These are phyloP conservation scores for Neotropicomus parvogracilis DNA, from an alignment of 1,284 basidiomycete genomes.

Conservation along the genomic window DNA sequence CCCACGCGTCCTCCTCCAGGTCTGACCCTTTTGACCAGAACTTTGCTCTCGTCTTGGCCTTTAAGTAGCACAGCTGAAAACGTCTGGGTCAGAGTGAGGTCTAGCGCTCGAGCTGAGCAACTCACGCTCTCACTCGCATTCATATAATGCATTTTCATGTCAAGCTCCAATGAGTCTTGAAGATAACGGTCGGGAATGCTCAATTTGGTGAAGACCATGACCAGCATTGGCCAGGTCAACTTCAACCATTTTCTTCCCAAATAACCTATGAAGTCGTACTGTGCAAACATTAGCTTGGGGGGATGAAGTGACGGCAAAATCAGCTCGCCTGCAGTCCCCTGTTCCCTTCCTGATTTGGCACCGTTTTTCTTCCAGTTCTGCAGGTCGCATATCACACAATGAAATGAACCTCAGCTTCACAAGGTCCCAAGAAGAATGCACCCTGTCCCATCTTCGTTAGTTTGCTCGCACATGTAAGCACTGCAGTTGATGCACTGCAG, in stretches of 20 bases:
- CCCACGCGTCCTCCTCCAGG: background rate
- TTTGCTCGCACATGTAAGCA: background rate
- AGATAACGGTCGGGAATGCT: no score
- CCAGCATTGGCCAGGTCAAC: background rate
- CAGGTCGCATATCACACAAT: background rate
- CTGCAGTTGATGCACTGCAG: background rate
- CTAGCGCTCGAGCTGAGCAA: no score
- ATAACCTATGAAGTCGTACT: background rate
- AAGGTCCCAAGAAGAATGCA: background rate
- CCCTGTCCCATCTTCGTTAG: background rate
- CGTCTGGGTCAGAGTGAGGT: no score
- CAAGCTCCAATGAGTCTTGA: no score
- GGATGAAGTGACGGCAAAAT: background rate
- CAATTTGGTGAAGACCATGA: no score
- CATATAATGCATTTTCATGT: no score
- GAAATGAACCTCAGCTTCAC: background rate
- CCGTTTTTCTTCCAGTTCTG: no score
- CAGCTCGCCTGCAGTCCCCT: background rate
- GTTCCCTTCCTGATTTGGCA: background rate
- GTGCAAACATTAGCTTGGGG: background rate
- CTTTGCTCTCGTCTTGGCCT: no score
- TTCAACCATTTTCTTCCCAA: background rate
- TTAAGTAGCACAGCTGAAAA: no score
- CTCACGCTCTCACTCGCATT: background rate
- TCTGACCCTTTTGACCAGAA: background rate